These are phyloP conservation scores for Carex myosuroides DNA, from an alignment of 176 grass and related monocot species.

Conservation along the genomic window DNA sequence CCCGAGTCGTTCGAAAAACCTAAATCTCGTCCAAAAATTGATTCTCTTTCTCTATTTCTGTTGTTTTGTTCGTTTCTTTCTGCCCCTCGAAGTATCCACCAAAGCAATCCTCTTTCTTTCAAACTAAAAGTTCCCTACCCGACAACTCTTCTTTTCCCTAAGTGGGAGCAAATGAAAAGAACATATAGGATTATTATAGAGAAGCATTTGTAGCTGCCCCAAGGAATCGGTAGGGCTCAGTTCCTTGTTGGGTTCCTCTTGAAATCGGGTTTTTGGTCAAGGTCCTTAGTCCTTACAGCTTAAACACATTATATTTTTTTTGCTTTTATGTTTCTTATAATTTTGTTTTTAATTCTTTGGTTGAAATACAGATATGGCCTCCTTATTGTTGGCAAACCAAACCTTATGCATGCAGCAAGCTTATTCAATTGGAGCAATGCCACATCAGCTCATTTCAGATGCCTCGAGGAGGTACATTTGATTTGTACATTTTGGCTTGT, in stretches of 20 bases:
- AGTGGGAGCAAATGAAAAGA: neutral
- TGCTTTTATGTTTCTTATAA: neutral
- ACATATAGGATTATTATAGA: neutral
- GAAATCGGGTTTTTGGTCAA: neutral
- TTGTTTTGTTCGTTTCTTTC: neutral
- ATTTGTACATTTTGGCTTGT: neutral
- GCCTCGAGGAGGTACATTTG: neutral
- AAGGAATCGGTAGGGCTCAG: neutral
- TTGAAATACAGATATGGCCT: conserved; percentile 16
- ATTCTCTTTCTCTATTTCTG: neutral
- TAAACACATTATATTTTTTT: neutral
- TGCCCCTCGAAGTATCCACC: neutral
- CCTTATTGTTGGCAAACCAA: neutral
- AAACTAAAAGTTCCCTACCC: neutral
- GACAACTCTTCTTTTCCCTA: neutral
- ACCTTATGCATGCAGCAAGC: neutral
- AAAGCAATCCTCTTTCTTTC: neutral
- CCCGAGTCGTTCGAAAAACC: neutral
- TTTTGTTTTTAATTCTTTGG: neutral
- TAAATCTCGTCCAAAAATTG: neutral
- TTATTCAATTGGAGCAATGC: neutral
- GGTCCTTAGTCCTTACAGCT: neutral
- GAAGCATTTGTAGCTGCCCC: neutral
- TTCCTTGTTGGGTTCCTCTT: neutral
- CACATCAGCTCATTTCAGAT: neutral